Base-by-base conservation (phyloP, 2,329 filamentous ascomycete species). In the Westerdykella sp. region DNA sequence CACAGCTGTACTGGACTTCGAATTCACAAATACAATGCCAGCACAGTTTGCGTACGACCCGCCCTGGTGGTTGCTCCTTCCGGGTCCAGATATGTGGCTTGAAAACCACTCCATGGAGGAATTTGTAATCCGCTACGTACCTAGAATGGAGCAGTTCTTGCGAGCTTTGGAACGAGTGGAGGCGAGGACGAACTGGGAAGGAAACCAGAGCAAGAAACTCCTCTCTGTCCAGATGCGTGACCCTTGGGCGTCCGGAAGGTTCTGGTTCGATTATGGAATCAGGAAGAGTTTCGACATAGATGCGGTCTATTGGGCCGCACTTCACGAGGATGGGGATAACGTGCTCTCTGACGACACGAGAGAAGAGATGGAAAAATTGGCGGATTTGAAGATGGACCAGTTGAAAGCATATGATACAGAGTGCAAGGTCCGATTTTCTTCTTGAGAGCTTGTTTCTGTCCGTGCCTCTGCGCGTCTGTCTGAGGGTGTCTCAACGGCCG, bases 11-110 rank as follows among this genome's bases (percentile, higher is more conserved):
- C 46, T 72, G 34, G 69, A 73, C 43, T 56, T 63, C 16, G 69
- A 71, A 50, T 72, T 69, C 37, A 69, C 68, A 36, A 69, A 73
- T 45, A 51, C 54, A 39, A 65, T 69, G 62, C 69, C 69, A 1
- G 54, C 58, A 2, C 64, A 71, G 45, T 71, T 66, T 47, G 41
- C 61, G 1, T 63, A 63, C 42, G 66, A 68, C 22, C 58, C 59
- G 40, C 67, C 69, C 15, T 69, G 63, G 64, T 72, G 69, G 68
- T 56, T 72, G 3, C 43, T 72, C 34, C 49, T 69, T 31, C 43
- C 43, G 18, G 54, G 47, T 40, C 53, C 45, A 22, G 54, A 63
- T 38, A 47, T 50, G 37, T 62, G 48, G 46, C 54, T 57, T 47
- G 41, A 51, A 37, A 35, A 48, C 39, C 43, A 47, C 43, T 44